Evolutionary conservation across 169 alveolate species (phyloP), one percentile per base, ranked within the genome.

Genomic region (Eimeria mitis): DNA sequence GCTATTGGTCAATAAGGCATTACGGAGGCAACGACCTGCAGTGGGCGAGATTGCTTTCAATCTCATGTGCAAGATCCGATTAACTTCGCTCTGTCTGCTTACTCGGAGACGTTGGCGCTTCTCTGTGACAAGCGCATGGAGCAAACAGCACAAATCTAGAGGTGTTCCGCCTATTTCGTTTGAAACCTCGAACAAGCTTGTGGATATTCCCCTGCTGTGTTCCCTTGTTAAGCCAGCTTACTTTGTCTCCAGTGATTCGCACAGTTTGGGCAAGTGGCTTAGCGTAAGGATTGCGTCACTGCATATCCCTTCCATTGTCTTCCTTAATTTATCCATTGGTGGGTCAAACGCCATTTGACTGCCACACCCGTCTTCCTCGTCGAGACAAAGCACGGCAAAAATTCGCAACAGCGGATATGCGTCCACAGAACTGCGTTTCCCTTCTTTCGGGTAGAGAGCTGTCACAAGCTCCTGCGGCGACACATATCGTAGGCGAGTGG

Each of bases 281-380:
- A 97, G 91, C 52, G 97, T 89, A 78, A 79, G 95, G 7, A 97
- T 90, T 94, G 91, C 95, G 34, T 97, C 98, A 1, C 89, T 95
- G 96, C 98, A 97, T 31, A 95, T 91, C 83, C 89, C 75, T 88
- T 91, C 96, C 47, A 95, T 75, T 49, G 89, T 54, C n/a, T 63
- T 91, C 88, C 95, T 97, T 87, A 97, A 95, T 83, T 97, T 95
- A 28, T 91, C 87, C 97, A 95, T 92, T 34, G 97, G 83, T 42
- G 98, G 98, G 42, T 75, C 78, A 87, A 97, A 97, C 71, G 94
- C 96, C 98, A 97, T 97, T 75, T 78, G 90, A 49, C 59, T 76
- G 54, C 95, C 85, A 11, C 68, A 75, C 91, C 95, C 95, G 21
- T 25, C 92, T 25, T 6, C 79, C 70, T 28, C 79, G n/a, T 61